Conservation (phyloP, 495 filamentous ascomycete genomes). For the Hypoxylon fuscum region DNA sequence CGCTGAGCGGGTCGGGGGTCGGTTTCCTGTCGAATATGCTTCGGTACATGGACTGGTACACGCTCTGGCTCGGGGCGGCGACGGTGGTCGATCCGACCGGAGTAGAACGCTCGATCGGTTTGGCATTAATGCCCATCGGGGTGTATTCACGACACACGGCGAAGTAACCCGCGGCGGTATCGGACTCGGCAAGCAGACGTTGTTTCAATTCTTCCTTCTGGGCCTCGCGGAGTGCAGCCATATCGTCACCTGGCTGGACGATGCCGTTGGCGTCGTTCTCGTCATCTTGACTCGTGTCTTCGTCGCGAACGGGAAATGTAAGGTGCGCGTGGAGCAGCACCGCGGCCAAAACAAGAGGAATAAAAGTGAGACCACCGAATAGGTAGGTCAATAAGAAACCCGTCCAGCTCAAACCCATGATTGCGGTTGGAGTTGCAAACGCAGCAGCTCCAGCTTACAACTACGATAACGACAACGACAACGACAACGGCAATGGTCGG, state of each 20-base stretch:
- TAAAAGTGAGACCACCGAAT: constrained; percentile 88
- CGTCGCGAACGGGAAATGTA: constrained; percentile 65
- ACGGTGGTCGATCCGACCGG: constrained; percentile 74
- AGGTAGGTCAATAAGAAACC: constrained; percentile 79
- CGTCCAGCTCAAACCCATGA: constrained; percentile 71
- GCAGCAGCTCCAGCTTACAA: constrained; percentile 25
- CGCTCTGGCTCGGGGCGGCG: constrained; percentile 82
- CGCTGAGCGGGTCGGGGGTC: constrained; percentile 57
- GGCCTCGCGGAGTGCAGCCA: constrained; percentile 54
- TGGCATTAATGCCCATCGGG: constrained; percentile 88
- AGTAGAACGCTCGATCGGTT: constrained; percentile 87
- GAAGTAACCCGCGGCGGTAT: constrained; percentile 93
- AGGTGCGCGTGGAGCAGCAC: constrained; percentile 74
- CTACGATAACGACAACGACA: constrained; percentile 14
- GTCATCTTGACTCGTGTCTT: constrained; percentile 31
- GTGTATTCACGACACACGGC: constrained; percentile 93
- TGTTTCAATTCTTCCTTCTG: constrained; percentile 58
- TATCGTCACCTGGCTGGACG: constrained; percentile 59
- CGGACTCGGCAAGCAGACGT: constrained; percentile 64
- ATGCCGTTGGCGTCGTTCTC: constrained; percentile 49
- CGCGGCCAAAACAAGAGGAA: constrained; percentile 75
- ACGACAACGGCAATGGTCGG: constrained; percentile 16
- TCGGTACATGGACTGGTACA: constrained; percentile 97
- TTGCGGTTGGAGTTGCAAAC: too few species aligned
- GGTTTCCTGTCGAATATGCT: constrained; percentile 91